These are phyloP conservation scores for Madurella fahalii DNA, from an alignment of 2,329 filamentous ascomycete species.

Conservation along the genomic window DNA sequence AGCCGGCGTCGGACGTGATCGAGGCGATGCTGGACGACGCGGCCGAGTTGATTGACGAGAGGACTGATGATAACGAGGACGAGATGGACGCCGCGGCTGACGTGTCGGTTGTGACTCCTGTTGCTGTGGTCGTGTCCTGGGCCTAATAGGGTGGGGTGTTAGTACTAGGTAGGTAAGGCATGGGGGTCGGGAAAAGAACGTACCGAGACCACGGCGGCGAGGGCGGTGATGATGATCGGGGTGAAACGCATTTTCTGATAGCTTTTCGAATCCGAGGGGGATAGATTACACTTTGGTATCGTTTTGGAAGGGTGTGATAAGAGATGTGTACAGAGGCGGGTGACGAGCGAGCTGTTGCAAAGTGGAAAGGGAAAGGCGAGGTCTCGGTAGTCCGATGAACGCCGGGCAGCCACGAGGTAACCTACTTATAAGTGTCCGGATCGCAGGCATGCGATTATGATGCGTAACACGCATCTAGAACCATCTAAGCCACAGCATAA, in stretches of 20 bases:
- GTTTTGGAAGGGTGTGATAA: background rate
- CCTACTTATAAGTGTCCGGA: conserved; percentile 1
- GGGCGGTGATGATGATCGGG: conserved; percentile 33
- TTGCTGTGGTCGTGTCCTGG: conserved; percentile 16
- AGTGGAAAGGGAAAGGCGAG: background rate
- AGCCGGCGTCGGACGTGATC: conserved; percentile 24
- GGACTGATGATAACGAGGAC: conserved; percentile 16
- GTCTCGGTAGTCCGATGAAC: background rate
- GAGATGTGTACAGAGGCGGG: background rate
- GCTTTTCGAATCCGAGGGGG: background rate
- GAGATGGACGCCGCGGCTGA: conserved; percentile 14
- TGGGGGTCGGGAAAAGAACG: conserved; percentile 9
- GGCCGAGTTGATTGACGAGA: conserved; percentile 26
- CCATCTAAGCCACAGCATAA: background rate
- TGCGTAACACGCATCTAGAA: background rate
- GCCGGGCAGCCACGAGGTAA: background rate
- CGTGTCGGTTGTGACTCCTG: background rate
- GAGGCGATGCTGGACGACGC: conserved; percentile 25
- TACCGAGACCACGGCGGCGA: conserved; percentile 34
- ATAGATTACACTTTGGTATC: background rate
- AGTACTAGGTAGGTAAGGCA: background rate
- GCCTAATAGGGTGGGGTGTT: conserved; percentile 18
- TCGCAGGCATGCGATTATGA: background rate
- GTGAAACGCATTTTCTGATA: conserved; percentile 43
- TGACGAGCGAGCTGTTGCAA: background rate